phyloP scores from a whole-genome alignment of 2,329 filamentous ascomycete species.

The Trichoderma asperellum region DNA sequence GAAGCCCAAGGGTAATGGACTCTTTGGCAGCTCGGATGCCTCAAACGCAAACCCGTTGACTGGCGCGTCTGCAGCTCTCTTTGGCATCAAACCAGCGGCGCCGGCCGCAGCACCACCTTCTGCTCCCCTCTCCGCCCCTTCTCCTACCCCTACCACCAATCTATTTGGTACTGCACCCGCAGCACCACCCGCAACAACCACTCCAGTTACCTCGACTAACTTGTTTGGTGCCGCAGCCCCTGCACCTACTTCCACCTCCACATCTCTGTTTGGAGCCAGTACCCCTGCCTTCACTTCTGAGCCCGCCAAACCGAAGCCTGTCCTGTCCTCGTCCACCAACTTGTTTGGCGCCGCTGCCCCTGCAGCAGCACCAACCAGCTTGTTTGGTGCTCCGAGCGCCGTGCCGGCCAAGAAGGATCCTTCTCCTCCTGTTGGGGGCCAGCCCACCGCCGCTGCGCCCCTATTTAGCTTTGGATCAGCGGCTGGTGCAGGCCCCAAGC shows the following conservation, averaged over 20 bases:
- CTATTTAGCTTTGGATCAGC: conserved; percentile 43
- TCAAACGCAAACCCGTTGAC: conserved; percentile 5
- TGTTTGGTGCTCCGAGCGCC: conserved; percentile 40
- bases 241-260: conserved; percentile 32
- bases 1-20: conserved; percentile 4
- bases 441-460: conserved; percentile 36
- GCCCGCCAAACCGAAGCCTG: conserved; percentile 27
- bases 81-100: conserved; percentile 37
- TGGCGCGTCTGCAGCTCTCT: conserved; percentile 22
- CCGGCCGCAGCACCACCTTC: conserved; percentile 37
- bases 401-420: conserved; percentile 32
- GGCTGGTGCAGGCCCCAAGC: conserved; percentile 35
- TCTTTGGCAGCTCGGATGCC: neutral
- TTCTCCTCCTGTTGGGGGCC: conserved; percentile 31
- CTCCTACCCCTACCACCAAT: conserved; percentile 36
- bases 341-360: conserved; percentile 28
- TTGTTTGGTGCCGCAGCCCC: conserved; percentile 44
- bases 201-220: conserved; percentile 42
- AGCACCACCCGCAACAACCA: conserved; percentile 31
- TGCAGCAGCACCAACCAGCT: conserved; percentile 30
- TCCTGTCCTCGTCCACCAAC: conserved; percentile 29
- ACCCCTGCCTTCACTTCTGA: conserved; percentile 7
- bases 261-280: conserved; percentile 28
- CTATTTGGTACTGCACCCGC: conserved; percentile 45
- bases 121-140: conserved; percentile 33